Conservation (phyloP, 2,329 filamentous ascomycete species). For the Talaromyces sp. region DNA sequence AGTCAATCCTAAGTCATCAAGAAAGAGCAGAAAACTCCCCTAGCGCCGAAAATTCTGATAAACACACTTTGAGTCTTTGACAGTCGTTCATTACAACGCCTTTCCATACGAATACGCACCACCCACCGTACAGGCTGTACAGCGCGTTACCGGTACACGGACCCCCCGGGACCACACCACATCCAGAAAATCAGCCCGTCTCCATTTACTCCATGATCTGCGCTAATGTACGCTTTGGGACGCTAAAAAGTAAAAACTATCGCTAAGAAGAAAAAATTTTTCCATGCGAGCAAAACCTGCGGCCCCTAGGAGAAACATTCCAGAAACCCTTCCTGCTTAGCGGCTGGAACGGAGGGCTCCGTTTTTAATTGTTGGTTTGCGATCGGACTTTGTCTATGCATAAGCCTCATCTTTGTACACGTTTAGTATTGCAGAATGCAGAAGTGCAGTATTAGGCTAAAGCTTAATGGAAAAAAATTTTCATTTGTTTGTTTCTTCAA, state of each 20-base stretch:
- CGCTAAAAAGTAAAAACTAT: neutral
- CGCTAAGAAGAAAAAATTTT: conserved; percentile 6
- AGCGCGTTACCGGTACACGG: neutral
- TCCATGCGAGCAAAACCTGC: conserved; percentile 9
- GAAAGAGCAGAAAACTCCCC: neutral
- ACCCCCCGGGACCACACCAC: conserved; percentile 7
- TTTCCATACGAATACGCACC: conserved; percentile 1
- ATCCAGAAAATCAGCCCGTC: conserved; percentile 1
- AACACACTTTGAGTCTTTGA: neutral
- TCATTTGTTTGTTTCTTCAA: neutral
- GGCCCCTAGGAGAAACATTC: neutral
- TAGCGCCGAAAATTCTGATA: conserved; percentile 1
- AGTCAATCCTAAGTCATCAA: neutral
- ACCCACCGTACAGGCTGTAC: neutral
- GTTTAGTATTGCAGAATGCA: too few species aligned
- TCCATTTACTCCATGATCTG: conserved; percentile 16
- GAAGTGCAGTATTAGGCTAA: neutral
- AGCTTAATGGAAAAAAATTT: conserved; percentile 3
- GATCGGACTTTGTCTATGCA: neutral
- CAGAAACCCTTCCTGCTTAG: neutral
- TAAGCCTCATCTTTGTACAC: neutral
- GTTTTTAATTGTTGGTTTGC: neutral
- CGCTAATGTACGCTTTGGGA: neutral
- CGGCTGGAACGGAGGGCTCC: neutral
- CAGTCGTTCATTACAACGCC: neutral